phyloP scores from a whole-genome alignment of 1,284 basidiomycete species.

The Leccinum subfulvum region DNA sequence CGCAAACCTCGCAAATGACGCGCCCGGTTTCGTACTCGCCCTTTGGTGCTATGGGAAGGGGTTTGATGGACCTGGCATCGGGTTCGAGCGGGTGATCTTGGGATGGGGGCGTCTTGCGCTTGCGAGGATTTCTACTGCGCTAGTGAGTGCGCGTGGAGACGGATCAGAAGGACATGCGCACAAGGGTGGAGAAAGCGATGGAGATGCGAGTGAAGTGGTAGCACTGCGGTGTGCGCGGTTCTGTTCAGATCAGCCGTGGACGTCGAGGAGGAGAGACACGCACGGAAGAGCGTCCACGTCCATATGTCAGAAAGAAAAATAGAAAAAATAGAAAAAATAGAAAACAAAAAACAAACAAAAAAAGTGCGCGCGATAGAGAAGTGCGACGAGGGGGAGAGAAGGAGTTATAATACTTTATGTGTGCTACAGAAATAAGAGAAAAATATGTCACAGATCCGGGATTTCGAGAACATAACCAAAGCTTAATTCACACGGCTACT shows the following conservation, averaged over 20 bases:
- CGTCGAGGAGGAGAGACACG: slow-evolving; percentile 12
- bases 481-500: slow-evolving; percentile 33
- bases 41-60: slow-evolving; percentile 28
- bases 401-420: slow-evolving; percentile 34
- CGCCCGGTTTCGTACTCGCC: slow-evolving; percentile 57
- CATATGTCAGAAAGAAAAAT: slow-evolving; percentile 17
- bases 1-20: slow-evolving; percentile 63
- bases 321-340: slow-evolving; percentile 3
- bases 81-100: slow-evolving; percentile 24
- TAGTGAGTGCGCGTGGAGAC: slow-evolving; percentile 17
- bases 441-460: slow-evolving; percentile 42
- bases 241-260: slow-evolving; percentile 19
- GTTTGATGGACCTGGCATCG: slow-evolving; percentile 16
- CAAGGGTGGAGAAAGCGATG: slow-evolving; percentile 17
- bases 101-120: slow-evolving; percentile 41
- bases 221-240: slow-evolving; percentile 15
- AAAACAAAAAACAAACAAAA: slow-evolving; percentile 7
- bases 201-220: slow-evolving; percentile 10
- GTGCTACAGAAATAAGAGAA: slow-evolving; percentile 41
- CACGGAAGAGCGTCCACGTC: slow-evolving; percentile 22
- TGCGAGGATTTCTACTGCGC: slow-evolving; percentile 34
- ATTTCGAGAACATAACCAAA: slow-evolving; percentile 41
- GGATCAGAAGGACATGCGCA: slow-evolving; percentile 26
- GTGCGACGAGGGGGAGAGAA: slow-evolving; percentile 18
- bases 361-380: slow-evolving; percentile 4